Evolutionary conservation across 1,139 yeast genomes (phyloP).

Genomic region (Eremothecium gossypii): DNA sequence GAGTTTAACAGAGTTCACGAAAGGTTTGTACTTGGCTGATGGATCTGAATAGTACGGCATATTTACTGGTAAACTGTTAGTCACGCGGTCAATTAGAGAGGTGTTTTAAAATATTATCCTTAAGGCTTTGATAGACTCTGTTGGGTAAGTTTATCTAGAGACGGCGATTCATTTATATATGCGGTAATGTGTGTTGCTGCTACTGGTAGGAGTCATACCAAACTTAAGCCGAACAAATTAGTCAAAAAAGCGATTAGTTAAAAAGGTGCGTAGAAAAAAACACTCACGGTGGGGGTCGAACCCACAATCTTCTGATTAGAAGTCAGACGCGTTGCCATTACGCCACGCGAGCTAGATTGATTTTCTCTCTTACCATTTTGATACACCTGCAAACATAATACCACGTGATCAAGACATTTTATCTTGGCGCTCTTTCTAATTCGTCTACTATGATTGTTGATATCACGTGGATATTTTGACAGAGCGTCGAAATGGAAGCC

Average conservation of each 20-base stretch:
- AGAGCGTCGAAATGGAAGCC: too few relatives aligned
- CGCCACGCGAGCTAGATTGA: constrained; percentile 44
- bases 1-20: constrained; percentile 49
- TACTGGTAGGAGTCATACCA: not conserved
- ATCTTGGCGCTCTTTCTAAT: too few relatives aligned
- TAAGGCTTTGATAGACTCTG: too few relatives aligned
- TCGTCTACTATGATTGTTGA: too few relatives aligned
- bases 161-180: too few relatives aligned
- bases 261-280: constrained; percentile 1
- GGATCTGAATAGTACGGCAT: constrained; percentile 43
- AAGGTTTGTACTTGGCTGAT: constrained; percentile 62
- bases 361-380: not conserved
- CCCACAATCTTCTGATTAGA: constrained; percentile 57
- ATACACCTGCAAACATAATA: not conserved
- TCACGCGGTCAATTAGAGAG: too few relatives aligned
- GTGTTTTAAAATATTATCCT: too few relatives aligned
- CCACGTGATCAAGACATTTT: too few relatives aligned
- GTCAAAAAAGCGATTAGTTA: not conserved
- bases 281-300: constrained; percentile 57
- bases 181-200: not conserved
- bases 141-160: too few relatives aligned
- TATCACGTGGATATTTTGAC: too few relatives aligned
- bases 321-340: constrained; percentile 60
- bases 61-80: too few relatives aligned
- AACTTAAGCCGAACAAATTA: not conserved